Percentiles rank a stretch among this genome's conserved stretches.
Evolutionary conservation across 1,284 basidiomycete genomes (phyloP).

Genomic region (Ustanciosporium gigantosporum): DNA sequence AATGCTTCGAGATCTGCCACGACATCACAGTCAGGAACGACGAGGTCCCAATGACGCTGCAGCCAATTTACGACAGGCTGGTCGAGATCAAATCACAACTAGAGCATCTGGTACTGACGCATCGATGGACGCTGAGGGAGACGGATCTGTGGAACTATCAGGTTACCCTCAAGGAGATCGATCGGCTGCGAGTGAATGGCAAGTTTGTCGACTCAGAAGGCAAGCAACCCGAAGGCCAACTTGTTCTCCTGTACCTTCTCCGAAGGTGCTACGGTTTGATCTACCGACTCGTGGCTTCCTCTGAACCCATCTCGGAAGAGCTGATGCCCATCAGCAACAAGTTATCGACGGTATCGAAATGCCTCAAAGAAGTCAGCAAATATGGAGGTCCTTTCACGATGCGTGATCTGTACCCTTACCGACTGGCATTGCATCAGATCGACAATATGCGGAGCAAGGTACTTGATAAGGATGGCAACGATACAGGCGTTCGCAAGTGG

Average conservation of each 20-base stretch:
- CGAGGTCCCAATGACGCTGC: constrained; percentile 80
- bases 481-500: constrained; percentile 50
- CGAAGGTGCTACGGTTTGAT: constrained; percentile 95
- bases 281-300: constrained; percentile 91
- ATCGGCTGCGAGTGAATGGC: constrained; percentile 93
- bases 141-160: constrained; percentile 82
- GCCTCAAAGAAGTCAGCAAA: constrained; percentile 93
- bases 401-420: constrained; percentile 97
- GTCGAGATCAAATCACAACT: constrained; percentile 81
- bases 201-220: constrained; percentile 95
- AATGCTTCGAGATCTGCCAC: constrained; percentile 94
- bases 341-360: constrained; percentile 68
- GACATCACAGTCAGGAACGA: constrained; percentile 94
- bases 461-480: constrained; percentile 68
- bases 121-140: constrained; percentile 95
- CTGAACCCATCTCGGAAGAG: constrained; percentile 97
- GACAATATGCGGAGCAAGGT: constrained; percentile 91
- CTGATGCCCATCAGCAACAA: constrained; percentile 84
- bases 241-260: constrained; percentile 86
- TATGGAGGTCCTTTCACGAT: constrained; percentile 93
- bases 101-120: constrained; percentile 87
- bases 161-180: constrained; percentile 90
- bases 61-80: constrained; percentile 92
- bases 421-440: constrained; percentile 92
- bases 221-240: constrained; percentile 85